phyloP scores from a whole-genome alignment of 257 asterid species.

The Craterostigma plantagineum region DNA sequence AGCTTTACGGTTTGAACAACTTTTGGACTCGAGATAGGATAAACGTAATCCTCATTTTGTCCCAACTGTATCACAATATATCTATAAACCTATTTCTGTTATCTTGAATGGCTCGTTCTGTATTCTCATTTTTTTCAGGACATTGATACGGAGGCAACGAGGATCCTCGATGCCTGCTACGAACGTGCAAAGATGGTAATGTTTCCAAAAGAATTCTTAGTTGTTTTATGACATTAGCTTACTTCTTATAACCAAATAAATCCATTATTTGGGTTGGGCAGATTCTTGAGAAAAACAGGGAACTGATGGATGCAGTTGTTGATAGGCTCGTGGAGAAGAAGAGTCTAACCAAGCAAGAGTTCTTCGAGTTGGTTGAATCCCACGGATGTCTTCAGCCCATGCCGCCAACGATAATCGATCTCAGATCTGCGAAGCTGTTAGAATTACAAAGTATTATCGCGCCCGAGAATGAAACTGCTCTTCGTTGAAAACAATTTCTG shows the following conservation, averaged over 20 bases:
- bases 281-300: constrained; percentile 52
- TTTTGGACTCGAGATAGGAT: constrained; percentile 69
- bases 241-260: constrained; percentile 3
- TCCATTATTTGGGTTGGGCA: constrained; percentile 10
- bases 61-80: neutral
- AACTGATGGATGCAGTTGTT: constrained; percentile 64
- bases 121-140: constrained; percentile 21
- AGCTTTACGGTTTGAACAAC: constrained; percentile 59
- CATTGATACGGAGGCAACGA: constrained; percentile 62
- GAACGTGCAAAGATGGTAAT: constrained; percentile 71
- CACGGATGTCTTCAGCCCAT: constrained; percentile 49
- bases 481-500: constrained; percentile 6
- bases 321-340: constrained; percentile 50
- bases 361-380: constrained; percentile 42
- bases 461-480: constrained; percentile 19
- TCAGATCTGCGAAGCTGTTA: constrained; percentile 32
- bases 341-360: constrained; percentile 64
- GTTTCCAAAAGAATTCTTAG: neutral
- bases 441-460: constrained; percentile 24
- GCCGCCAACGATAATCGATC: constrained; percentile 63
- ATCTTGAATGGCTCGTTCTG: neutral
- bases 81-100: neutral
- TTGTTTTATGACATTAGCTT: neutral
- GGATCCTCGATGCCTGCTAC: constrained; percentile 41
- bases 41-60: constrained; percentile 27